Evolutionary conservation across 768 basidiomycete species (phyloP), one percentile per base, ranked within the genome.

Genomic region (Gautieria morchelliformis): DNA sequence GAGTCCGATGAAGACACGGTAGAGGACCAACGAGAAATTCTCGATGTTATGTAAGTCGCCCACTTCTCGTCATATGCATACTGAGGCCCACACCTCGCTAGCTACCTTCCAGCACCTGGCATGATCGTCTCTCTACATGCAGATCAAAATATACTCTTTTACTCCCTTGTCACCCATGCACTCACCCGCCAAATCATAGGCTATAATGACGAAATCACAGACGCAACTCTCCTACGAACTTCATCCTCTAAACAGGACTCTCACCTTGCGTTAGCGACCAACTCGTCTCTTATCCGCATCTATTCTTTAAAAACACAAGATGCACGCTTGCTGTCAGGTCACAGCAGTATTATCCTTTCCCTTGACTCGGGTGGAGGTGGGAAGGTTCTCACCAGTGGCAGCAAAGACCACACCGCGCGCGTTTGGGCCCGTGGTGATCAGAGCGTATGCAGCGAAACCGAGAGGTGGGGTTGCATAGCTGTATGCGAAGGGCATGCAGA

Each of bases 161-260:
- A 93, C 69, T 93, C 90, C 2, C 73, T 95, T 8, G 68, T 75
- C n/a, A 80, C 81, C 1, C 78, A 77, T 33, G 72, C 78, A 9
- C 71, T 89, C 24, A 74, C 77, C 2, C 85, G 89, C 17, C 95
- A 97, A 63, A 72, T 98, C 62, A 84, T 98, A 64, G 96, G 96
- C 0, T 99, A 87, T 77, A 98, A 98, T 69, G 96, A 99, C 70
- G 95, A 98, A 70, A 93, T 98, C 62, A 87, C 97, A 52, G 96
- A 98, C 64, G 81, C 85, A 5, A 76, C 80, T 27, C 91, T 93
- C 72, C 77, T 99, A 58, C 80, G 80, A 46, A 66, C 76, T 33
- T n/a, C 64, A 24, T 67, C 74, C 20, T 48, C 67, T 19, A 64
- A 61, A 7, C 62, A 61, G 30, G 89, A 93, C 67, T 78, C 83